phyloP scores from a whole-genome alignment of 768 basidiomycete genomes.

The Rhizopogon vulgaris region DNA sequence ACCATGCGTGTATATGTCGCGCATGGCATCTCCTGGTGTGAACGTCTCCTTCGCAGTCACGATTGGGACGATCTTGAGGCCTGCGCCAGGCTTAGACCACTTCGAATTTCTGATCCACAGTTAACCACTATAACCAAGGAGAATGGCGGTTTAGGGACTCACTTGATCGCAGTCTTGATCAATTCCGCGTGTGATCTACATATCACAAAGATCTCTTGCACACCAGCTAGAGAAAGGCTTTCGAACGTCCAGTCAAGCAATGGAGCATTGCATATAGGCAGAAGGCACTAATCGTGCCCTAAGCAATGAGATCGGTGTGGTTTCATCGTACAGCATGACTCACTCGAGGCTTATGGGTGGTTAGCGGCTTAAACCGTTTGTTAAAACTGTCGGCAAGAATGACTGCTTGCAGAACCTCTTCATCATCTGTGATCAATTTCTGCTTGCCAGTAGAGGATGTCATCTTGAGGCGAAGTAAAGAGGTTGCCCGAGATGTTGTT shows the following conservation, averaged over 20 bases:
- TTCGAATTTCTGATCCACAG: constrained; percentile 56
- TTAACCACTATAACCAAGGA: background rate
- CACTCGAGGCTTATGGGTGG: constrained; percentile 80
- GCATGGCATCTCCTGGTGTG: constrained; percentile 88
- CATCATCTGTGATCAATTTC: constrained; percentile 61
- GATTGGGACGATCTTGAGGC: constrained; percentile 79
- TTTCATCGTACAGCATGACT: constrained; percentile 21
- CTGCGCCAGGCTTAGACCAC: constrained; percentile 77
- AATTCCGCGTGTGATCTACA: constrained; percentile 87
- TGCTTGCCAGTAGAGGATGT: constrained; percentile 49
- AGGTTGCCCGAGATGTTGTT: constrained; percentile 2
- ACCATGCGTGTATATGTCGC: constrained; percentile 88
- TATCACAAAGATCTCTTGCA: constrained; percentile 94
- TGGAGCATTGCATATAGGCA: constrained; percentile 92
- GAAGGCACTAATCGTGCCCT: constrained; percentile 58
- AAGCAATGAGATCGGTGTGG: constrained; percentile 13
- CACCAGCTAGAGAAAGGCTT: constrained; percentile 87
- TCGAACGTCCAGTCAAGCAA: constrained; percentile 97
- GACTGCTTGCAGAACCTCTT: constrained; percentile 89
- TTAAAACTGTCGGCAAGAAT: constrained; percentile 97
- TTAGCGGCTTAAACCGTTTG: constrained; percentile 88
- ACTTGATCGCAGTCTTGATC: constrained; percentile 84
- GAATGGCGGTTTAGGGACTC: constrained; percentile 11
- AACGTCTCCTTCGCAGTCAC: constrained; percentile 82
- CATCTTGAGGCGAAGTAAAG: constrained; percentile 39